A percentile compares a stretch with the other conserved stretches of the same genome.
These are phyloP conservation scores for Quillaja saponaria DNA, from an alignment of 306 rosid genomes.

Conservation along the genomic window DNA sequence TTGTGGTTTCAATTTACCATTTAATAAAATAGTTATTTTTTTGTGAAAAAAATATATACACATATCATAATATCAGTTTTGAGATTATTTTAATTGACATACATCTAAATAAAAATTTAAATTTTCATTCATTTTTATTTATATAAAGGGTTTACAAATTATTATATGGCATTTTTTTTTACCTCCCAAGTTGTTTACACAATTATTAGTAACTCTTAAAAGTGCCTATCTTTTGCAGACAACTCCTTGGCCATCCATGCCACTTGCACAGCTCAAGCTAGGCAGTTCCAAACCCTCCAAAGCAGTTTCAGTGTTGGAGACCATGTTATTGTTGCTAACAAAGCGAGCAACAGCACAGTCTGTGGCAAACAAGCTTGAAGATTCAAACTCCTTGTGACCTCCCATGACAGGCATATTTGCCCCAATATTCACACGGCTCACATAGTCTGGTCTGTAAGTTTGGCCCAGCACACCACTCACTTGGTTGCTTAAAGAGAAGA, in stretches of 20 bases:
- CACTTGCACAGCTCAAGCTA: conserved; percentile 43
- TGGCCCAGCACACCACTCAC: conserved; percentile 69
- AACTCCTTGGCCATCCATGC: conserved; percentile 48
- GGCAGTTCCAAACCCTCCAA: conserved; percentile 35
- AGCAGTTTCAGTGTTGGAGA: background rate
- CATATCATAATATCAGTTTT: too few species aligned
- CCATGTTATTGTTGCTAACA: conserved; percentile 10
- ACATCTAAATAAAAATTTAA: too few species aligned
- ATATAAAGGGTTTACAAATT: too few species aligned
- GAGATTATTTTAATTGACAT: too few species aligned
- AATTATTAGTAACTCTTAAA: too few species aligned
- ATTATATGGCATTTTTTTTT: too few species aligned
- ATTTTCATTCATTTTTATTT: too few species aligned
- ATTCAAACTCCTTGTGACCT: conserved; percentile 42
- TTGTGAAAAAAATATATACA: too few species aligned
- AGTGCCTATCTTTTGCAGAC: conserved; percentile 56
- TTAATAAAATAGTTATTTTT: too few species aligned
- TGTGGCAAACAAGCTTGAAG: conserved; percentile 45
- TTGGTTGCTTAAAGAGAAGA: conserved; percentile 42
- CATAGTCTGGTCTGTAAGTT: conserved; percentile 50
- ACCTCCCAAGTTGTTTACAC: too few species aligned
- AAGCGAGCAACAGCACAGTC: conserved; percentile 59
- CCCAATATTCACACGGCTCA: conserved; percentile 43
- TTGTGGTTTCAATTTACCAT: too few species aligned
- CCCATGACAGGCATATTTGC: conserved; percentile 65